Base-by-base conservation (phyloP, 1,284 basidiomycete genomes). In the Amylostereum chailletii region DNA sequence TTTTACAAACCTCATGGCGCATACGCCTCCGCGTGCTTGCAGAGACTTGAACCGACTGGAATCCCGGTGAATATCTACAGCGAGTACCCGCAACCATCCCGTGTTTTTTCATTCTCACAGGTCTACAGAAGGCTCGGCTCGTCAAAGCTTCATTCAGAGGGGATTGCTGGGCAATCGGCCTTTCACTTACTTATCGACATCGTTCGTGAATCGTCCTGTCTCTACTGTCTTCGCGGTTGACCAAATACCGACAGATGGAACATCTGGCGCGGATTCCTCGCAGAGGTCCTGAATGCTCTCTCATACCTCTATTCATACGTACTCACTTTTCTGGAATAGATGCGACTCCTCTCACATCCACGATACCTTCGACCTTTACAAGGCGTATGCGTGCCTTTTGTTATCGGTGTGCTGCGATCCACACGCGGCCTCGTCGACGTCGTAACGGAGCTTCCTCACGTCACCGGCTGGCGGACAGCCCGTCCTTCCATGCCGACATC, bases 381-480 rank as follows among this genome's bases (percentile, higher is more conserved):
- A 48, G 61, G 63, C 27, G 46, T 43, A 41, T 53, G 49, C 29
- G 53, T 63, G 4, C 57, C 62, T 9, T 51, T 34, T 37, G 47
- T 64, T 34, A 60, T 64, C 37, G 52, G 58, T 11, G 53, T 58
- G 7, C 55, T 45, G 8, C 37, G 51, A 33, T 49, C 51, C 11
- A 38, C 47, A 26, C 53, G 50, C 32, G 63, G 63, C 19, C 42
- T 46, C 36, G 46, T 55, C 45, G 53, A 45, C 19, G 45, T 64
- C 31, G 52, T 51, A 6, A 59, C 60, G 56, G 64, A 65, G 36
- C 50, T 52, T 6, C 61, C 60, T 7, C 60, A 63, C 42, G 50
- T 43, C 8, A 45, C 37, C 36, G 50, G 53, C 30, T 64, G 62
- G 62, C 49, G 55, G 11, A 54, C 56, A 29, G 63, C 62, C 2